Conservation (phyloP, 345 rosid genomes). For the Trapa incisa region DNA sequence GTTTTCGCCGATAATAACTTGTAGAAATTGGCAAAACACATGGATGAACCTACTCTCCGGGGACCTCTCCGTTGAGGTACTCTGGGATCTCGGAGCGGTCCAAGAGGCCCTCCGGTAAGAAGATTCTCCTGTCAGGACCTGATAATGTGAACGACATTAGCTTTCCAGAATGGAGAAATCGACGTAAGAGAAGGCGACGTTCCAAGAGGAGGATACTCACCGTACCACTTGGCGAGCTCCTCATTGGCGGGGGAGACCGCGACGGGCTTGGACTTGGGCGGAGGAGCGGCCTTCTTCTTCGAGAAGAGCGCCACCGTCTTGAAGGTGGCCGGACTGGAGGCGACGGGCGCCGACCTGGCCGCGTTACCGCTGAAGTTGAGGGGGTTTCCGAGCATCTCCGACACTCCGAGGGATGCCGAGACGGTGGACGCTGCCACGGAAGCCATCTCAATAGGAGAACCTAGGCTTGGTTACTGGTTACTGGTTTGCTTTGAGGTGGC, state of each 20-base stretch:
- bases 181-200: background rate
- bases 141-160: constrained; percentile 7
- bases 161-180: background rate
- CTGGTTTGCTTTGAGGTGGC: background rate
- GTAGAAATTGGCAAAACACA: background rate
- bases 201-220: constrained; percentile 25
- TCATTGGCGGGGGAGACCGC: constrained; percentile 39
- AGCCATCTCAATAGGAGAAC: constrained; percentile 21
- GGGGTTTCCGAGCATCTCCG: constrained; percentile 71
- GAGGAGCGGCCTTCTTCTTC: constrained; percentile 62
- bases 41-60: constrained; percentile 62
- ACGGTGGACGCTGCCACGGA: constrained; percentile 41
- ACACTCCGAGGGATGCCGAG: constrained; percentile 71
- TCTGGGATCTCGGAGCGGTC: constrained; percentile 93
- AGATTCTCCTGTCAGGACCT: constrained; percentile 97
- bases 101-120: constrained; percentile 89
- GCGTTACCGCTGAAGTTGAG: constrained; percentile 37
- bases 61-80: constrained; percentile 92
- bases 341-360: constrained; percentile 37
- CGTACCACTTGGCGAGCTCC: constrained; percentile 98
- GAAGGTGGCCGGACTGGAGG: constrained; percentile 48
- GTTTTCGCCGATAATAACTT: background rate
- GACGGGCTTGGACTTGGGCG: constrained; percentile 44
- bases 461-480: too few relatives aligned
- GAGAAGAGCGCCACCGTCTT: constrained; percentile 75